Percentiles rank a stretch among this genome's conserved stretches.
These are phyloP conservation scores for Coniochaeta sp. DNA, from an alignment of 2,329 filamentous ascomycete genomes.

Conservation along the genomic window DNA sequence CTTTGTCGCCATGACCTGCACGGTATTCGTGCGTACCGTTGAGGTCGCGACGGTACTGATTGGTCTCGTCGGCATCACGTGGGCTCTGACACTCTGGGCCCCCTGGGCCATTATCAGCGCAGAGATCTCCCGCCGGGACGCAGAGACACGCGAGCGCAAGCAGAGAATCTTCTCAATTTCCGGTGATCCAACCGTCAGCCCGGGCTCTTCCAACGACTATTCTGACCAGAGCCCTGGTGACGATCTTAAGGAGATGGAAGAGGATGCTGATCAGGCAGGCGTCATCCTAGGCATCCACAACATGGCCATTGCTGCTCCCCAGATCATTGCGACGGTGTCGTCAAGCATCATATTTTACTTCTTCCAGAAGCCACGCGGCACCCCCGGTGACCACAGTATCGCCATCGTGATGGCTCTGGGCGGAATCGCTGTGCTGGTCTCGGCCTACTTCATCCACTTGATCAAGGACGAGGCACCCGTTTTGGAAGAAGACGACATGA, in stretches of 20 bases:
- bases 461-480: constrained; percentile 53
- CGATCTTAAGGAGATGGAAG: constrained; percentile 28
- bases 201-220: constrained; percentile 15
- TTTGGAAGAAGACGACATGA: constrained; percentile 26
- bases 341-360: constrained; percentile 78
- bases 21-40: constrained; percentile 68
- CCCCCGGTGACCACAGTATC: constrained; percentile 79
- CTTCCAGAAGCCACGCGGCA: constrained; percentile 80
- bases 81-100: constrained; percentile 90
- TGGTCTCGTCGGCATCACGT: constrained; percentile 78
- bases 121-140: constrained; percentile 79
- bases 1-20: constrained; percentile 71
- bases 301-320: constrained; percentile 84
- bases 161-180: constrained; percentile 14
- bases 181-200: constrained; percentile 5
- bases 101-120: constrained; percentile 92
- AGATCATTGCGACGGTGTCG: constrained; percentile 81
- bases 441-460: constrained; percentile 63
- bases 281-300: constrained; percentile 94
- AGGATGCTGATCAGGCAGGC: constrained; percentile 69
- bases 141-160: constrained; percentile 34
- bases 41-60: constrained; percentile 69
- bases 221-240: constrained; percentile 18
- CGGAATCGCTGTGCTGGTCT: constrained; percentile 68
- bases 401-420: constrained; percentile 81